A percentile compares a stretch with the other conserved stretches of the same genome.
Conservation (phyloP, 352 stramenopile genomes). For the Phytophthora sojae region DNA sequence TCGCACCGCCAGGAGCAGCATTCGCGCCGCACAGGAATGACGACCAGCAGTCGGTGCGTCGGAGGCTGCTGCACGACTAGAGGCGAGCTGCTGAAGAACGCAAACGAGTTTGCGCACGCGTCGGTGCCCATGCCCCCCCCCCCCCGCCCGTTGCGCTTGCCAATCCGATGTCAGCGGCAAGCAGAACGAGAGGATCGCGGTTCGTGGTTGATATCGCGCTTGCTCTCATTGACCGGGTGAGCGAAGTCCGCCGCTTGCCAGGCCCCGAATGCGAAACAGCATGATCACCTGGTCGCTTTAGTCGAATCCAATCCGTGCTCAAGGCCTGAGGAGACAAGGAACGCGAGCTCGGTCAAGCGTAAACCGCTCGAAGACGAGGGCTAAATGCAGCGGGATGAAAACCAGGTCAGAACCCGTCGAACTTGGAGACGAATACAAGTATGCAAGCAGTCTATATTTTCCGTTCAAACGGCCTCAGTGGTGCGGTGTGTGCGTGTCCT, state of each 20-base stretch:
- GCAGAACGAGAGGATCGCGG: background rate
- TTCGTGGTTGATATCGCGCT: background rate
- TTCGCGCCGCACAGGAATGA: conserved; percentile 31
- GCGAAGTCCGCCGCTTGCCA: background rate
- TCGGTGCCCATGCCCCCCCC: conserved; percentile 19
- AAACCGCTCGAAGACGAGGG: conserved; percentile 5
- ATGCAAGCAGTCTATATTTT: conserved; percentile 32
- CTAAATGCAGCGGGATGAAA: conserved; percentile 20
- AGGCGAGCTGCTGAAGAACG: conserved; percentile 21
- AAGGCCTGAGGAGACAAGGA: conserved; percentile 19
- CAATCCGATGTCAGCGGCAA: background rate
- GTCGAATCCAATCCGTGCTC: conserved; percentile 2
- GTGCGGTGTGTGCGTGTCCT: conserved; percentile 4
- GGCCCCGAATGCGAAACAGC: conserved; percentile 2
- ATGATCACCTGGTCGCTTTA: background rate
- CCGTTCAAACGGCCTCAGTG: conserved; percentile 13
- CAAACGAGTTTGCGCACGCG: conserved; percentile 26
- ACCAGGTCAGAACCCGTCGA: conserved; percentile 16
- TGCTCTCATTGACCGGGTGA: conserved; percentile 8
- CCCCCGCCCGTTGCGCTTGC: background rate
- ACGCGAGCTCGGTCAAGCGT: background rate
- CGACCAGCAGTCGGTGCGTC: conserved; percentile 23
- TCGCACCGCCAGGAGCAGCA: conserved; percentile 26
- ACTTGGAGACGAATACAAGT: background rate
- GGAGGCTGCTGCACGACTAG: conserved; percentile 29